Evolutionary conservation across 2,329 filamentous ascomycete genomes (phyloP), one percentile per base, ranked within the genome.

Genomic region (Fusarium drepaniforme): DNA sequence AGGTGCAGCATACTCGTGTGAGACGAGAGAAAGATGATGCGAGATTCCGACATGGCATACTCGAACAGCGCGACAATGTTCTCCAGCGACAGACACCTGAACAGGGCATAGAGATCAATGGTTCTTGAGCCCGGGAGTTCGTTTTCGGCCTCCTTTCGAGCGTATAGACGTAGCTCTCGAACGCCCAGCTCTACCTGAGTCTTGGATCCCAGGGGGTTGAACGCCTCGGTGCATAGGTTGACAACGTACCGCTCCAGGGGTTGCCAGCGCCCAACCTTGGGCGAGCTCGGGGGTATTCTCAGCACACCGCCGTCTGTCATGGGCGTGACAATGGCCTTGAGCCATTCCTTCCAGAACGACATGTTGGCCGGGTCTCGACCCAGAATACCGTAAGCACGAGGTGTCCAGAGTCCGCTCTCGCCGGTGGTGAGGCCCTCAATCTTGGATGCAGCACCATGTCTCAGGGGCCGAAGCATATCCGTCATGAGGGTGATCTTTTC

Each of bases 401-500:
- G 97, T 61, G 95, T 95, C 97, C 97, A 99, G 70, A 98, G 92
- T 3, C 96, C 97, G 64, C 95, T 98, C 81, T 98, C 97, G 51
- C 96, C 96, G 75, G 97, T 94, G 0, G 96, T 98, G 72, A 99
- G 87, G 23, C 97, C 97, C 81, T 99, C 97, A 71, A 99, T 99
- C 85, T 98, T 98, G 61, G 96, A 96, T 35, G 97, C 96, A 53
- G 97, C 97, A 40, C 95, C 97, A 82, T 98, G 97, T 76, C 97
- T 90, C 77, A 99, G 91, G 18, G 97, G 97, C 70, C 96, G 91
- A 75, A 99, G 86, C 84, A 99, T 93, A 83, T 99, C 97, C 2
- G 96, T 95, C 97, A 99, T 99, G 65, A 99, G 87, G 37, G 91
- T 91, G 78, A 99, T 99, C 85, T 98, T 98, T 85, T 99, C 97